phyloP scores from a whole-genome alignment of 495 filamentous ascomycete species.

The Cercophora scortea region DNA sequence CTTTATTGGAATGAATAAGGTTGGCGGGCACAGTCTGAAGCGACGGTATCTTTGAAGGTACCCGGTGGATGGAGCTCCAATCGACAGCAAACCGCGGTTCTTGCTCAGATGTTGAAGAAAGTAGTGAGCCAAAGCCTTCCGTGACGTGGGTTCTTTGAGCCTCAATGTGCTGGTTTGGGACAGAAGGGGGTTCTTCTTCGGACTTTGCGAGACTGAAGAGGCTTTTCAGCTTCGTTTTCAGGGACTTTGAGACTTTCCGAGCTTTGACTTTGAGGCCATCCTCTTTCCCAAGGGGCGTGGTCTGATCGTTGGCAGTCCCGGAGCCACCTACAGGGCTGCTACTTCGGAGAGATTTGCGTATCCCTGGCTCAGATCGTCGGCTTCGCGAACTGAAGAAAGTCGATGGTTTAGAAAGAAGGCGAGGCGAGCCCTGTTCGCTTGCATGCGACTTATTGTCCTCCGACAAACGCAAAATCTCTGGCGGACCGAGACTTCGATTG shows the following conservation, averaged over 20 bases:
- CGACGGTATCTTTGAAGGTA: constrained; percentile 33
- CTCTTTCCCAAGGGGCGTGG: constrained; percentile 13
- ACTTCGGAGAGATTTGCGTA: constrained; percentile 54
- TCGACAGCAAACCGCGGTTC: constrained; percentile 4
- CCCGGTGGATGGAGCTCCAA: constrained; percentile 29
- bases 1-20: constrained; percentile 34
- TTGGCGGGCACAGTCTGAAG: constrained; percentile 30
- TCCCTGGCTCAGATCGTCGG: constrained; percentile 36
- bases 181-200: constrained; percentile 27
- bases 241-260: constrained; percentile 50
- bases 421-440: not conserved
- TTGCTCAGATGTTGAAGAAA: not conserved
- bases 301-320: constrained; percentile 11
- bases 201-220: constrained; percentile 45
- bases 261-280: constrained; percentile 42
- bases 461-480: not conserved
- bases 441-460: not conserved
- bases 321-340: constrained; percentile 29
- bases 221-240: constrained; percentile 54
- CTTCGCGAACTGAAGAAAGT: constrained; percentile 38
- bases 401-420: constrained; percentile 34
- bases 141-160: constrained; percentile 39
- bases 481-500: constrained; percentile 7
- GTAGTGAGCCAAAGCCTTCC: constrained; percentile 16
- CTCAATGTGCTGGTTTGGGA: constrained; percentile 45